Conservation (phyloP, 768 basidiomycete species). For the Pulveroboletus ravenelii region DNA sequence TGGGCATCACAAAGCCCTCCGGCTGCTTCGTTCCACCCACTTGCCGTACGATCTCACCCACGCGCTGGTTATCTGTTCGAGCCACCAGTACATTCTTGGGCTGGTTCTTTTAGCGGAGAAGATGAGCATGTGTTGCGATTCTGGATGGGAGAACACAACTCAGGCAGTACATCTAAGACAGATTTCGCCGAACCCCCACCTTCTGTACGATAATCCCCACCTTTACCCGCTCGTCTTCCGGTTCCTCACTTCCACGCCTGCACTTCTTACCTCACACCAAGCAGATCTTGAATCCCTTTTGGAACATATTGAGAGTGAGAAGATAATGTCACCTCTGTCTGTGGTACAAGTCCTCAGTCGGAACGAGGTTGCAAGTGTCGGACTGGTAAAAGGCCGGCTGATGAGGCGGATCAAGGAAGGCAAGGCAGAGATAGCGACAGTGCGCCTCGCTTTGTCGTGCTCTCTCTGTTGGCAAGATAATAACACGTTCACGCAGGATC, state of each 20-base stretch:
- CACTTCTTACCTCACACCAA: slow-evolving; percentile 65
- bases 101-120: slow-evolving; percentile 89
- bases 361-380: slow-evolving; percentile 88
- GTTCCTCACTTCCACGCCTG: slow-evolving; percentile 81
- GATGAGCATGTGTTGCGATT: slow-evolving; percentile 90
- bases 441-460: slow-evolving; percentile 34
- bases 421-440: slow-evolving; percentile 73
- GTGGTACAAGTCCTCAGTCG: slow-evolving; percentile 85
- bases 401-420: slow-evolving; percentile 71
- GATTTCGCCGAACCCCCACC: slow-evolving; percentile 31
- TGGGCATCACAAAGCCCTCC: slow-evolving; percentile 58
- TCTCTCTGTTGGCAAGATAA: not conserved
- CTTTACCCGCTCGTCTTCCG: slow-evolving; percentile 86
- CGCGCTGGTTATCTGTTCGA: slow-evolving; percentile 93
- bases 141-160: slow-evolving; percentile 73
- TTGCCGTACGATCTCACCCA: slow-evolving; percentile 86
- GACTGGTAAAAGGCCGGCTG: slow-evolving; percentile 89
- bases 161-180: not conserved
- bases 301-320: slow-evolving; percentile 72
- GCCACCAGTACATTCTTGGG: slow-evolving; percentile 73
- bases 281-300: slow-evolving; percentile 68
- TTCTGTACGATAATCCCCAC: slow-evolving; percentile 49
- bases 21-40: slow-evolving; percentile 54
- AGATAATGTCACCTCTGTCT: slow-evolving; percentile 83
- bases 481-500: slow-evolving; percentile 54